phyloP scores from a whole-genome alignment of 371 early-diverging fungal species.

The Globomyces sp. region DNA sequence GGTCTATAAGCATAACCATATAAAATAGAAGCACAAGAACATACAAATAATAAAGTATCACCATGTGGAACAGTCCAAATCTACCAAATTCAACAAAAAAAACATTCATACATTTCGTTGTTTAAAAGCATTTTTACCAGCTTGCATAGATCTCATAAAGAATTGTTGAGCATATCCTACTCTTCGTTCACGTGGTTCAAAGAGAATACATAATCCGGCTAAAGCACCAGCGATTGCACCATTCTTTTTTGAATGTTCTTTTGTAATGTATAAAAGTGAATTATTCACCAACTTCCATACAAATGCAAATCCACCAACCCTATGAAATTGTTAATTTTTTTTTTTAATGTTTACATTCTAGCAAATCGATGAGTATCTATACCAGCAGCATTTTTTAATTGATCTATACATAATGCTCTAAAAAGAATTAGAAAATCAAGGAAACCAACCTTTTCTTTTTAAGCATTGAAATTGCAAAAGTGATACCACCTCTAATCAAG shows the following conservation, averaged over 20 bases:
- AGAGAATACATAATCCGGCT: slow-evolving; percentile 35
- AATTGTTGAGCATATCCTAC: slow-evolving; percentile 42
- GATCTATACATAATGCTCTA: not conserved
- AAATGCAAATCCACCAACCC: slow-evolving; percentile 68
- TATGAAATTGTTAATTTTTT: no score
- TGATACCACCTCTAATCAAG: slow-evolving; percentile 22
- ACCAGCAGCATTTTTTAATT: slow-evolving; percentile 6
- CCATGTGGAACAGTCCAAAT: slow-evolving; percentile 37
- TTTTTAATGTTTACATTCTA: slow-evolving; percentile 37
- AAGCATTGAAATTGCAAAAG: slow-evolving; percentile 20
- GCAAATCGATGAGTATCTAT: slow-evolving; percentile 58
- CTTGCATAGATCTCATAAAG: slow-evolving; percentile 33
- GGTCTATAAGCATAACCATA: slow-evolving; percentile 45
- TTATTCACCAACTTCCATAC: slow-evolving; percentile 74
- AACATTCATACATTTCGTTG: slow-evolving; percentile 17
- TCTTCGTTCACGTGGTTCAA: slow-evolving; percentile 36
- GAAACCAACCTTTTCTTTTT: slow-evolving; percentile 13
- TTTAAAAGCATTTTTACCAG: slow-evolving; percentile 35
- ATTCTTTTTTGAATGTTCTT: slow-evolving; percentile 18
- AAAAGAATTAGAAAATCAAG: not conserved
- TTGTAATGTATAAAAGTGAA: slow-evolving; percentile 51
- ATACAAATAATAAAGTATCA: slow-evolving; percentile 38
- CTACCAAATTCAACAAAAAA: no score
- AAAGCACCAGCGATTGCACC: slow-evolving; percentile 31
- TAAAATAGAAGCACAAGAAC: slow-evolving; percentile 39